Evolutionary conservation across 345 rosid genomes (phyloP).

Genomic region (Physaria fendleri): DNA sequence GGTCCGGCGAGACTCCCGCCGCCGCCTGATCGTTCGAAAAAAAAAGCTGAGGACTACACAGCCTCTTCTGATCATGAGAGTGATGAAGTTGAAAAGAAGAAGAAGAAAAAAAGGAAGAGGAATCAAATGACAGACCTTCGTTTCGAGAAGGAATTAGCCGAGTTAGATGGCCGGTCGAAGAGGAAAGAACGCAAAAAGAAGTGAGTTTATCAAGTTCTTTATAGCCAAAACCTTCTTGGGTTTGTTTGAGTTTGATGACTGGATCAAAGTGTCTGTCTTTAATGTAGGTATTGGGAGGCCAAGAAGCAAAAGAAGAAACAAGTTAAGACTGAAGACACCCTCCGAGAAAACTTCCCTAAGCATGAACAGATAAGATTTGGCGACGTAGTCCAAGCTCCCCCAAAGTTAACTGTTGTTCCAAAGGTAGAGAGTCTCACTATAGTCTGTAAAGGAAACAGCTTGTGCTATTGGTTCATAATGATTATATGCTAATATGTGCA

Average conservation of each 20-base stretch:
- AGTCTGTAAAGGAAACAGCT: background rate
- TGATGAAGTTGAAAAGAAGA: conserved; percentile 38
- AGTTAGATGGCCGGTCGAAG: conserved; percentile 36
- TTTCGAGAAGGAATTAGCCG: conserved; percentile 38
- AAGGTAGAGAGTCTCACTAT: conserved; percentile 39
- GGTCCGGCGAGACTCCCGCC: conserved; percentile 69
- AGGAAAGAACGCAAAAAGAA: conserved; percentile 64
- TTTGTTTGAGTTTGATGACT: background rate
- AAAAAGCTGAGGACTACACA: no score
- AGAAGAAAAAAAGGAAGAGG: conserved; percentile 66
- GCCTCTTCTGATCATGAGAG: conserved; percentile 12
- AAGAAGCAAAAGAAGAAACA: conserved; percentile 61
- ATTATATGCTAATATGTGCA: conserved; percentile 29
- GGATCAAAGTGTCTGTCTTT: background rate
- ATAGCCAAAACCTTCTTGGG: background rate
- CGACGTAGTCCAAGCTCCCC: conserved; percentile 85
- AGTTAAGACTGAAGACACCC: conserved; percentile 37
- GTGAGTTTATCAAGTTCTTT: conserved; percentile 26
- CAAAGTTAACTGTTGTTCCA: conserved; percentile 51
- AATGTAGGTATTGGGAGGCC: conserved; percentile 57
- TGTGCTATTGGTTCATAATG: background rate
- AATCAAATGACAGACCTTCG: conserved; percentile 59
- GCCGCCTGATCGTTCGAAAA: conserved; percentile 66
- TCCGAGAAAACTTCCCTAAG: conserved; percentile 50
- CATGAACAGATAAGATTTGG: conserved; percentile 68